Conservation (phyloP, 2,329 filamentous ascomycete species). For the Colletotrichum sp. region DNA sequence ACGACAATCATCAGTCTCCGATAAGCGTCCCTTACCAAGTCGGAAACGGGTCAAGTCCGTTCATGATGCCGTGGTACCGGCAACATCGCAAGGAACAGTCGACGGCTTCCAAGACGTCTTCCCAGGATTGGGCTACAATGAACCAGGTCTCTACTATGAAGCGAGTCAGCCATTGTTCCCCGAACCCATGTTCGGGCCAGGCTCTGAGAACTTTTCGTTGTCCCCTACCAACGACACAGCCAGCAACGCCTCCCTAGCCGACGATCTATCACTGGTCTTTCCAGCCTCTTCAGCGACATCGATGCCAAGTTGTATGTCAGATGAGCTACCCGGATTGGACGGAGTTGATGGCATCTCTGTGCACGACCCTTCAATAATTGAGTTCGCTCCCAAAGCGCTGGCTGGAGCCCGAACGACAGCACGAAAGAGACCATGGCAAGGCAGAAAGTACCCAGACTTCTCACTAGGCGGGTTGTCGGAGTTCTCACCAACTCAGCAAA, state of each 20-base stretch:
- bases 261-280: neutral
- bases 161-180: neutral
- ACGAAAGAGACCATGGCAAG: neutral
- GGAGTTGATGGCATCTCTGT: neutral
- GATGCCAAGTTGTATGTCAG: neutral
- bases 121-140: neutral
- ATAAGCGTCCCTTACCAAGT: neutral
- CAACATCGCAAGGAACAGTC: neutral
- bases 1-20: neutral
- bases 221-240: neutral
- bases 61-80: neutral
- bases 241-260: neutral
- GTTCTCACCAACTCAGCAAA: constrained; percentile 19
- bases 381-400: neutral
- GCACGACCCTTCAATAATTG: neutral
- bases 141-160: neutral
- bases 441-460: neutral
- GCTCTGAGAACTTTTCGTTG: neutral
- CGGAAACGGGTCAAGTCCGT: constrained; percentile 3
- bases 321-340: neutral
- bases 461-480: neutral
- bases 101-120: neutral
- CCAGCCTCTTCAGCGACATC: neutral
- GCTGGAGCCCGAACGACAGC: too few species aligned
- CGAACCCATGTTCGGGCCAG: neutral